Base-by-base conservation (phyloP, 2,329 filamentous ascomycete species). In the Penicillium italicum region DNA sequence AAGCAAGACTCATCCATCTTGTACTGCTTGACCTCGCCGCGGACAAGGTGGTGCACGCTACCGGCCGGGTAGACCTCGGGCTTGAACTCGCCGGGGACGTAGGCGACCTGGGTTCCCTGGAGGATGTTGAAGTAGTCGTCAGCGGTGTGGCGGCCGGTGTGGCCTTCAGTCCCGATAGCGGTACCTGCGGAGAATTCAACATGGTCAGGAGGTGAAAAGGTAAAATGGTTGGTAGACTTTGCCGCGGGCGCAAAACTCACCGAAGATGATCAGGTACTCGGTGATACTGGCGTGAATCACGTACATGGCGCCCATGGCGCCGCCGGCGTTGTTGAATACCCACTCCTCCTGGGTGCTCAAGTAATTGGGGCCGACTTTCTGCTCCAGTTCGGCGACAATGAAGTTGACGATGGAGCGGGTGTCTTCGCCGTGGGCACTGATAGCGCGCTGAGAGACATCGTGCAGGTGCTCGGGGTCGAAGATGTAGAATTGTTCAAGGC, bases 91-190 rank as follows among this genome's bases (percentile, higher is more conserved):
- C 72, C 72, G n/a, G 72, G 72, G 5, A 69, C 65, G 62, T 72
- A 74, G 59, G 72, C 72, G 28, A 74, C 64, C 59, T 74, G 72
- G 26, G 72, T 72, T 51, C 72, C 72, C 38, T 70, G 66, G 31
- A 96, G 81, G 79, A 96, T 96, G 80, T 92, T 85, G 81, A 96
- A 96, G 81, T 94, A 96, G 80, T 96, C 91, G 76, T 96, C 89
- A 16, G 91, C 91, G 12, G 90, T 93, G 81, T 96, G 91, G 48
- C 91, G 88, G 61, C 91, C 91, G 1, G 85, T 85, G 80, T 96
- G 91, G 59, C 91, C 91, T 76, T 95, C 91, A 12, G 91, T 96
- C 66, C 91, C 91, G 52, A 74, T 71, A 30, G 72, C 65, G 46
- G 72, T 74, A 45, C 71, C 70, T 72, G 42, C 28, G 44, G 24